A percentile compares a stretch with the other conserved stretches of the same genome.
Evolutionary conservation across 352 stramenopile genomes (phyloP).

Genomic region (Phytopythium cucurbitacearum): DNA sequence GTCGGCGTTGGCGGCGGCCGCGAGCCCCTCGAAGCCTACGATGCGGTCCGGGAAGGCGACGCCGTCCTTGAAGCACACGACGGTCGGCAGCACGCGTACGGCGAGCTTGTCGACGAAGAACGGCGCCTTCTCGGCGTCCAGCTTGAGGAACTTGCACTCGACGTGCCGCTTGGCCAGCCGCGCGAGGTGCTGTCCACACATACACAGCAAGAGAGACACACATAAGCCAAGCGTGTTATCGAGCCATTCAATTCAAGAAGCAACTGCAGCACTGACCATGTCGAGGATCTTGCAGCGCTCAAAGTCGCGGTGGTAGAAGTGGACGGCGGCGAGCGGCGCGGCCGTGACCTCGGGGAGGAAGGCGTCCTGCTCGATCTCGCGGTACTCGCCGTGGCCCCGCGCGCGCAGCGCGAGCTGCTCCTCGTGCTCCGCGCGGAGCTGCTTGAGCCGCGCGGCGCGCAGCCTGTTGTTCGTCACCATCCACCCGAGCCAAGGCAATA

Average conservation of each 20-base stretch:
- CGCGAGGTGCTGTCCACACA: constrained; percentile 36
- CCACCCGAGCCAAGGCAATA: too few species aligned
- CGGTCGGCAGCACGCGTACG: constrained; percentile 91
- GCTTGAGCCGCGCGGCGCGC: constrained; percentile 69
- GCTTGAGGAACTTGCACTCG: constrained; percentile 94
- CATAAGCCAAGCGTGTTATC: background rate
- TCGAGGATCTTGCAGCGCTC: constrained; percentile 98
- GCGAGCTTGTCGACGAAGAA: constrained; percentile 94
- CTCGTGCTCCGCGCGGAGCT: constrained; percentile 59
- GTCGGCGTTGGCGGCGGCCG: constrained; percentile 68
- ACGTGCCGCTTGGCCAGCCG: constrained; percentile 62
- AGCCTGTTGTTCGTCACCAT: constrained; percentile 31
- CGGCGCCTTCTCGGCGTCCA: constrained; percentile 93
- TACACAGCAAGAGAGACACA: background rate
- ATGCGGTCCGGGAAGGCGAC: constrained; percentile 89
- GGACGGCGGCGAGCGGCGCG: constrained; percentile 81
- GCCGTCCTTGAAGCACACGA: constrained; percentile 92
- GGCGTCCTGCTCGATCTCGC: constrained; percentile 94
- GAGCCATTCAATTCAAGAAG: background rate
- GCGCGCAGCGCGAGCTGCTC: constrained; percentile 56
- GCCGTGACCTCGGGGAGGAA: constrained; percentile 93
- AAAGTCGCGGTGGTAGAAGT: constrained; percentile 98
- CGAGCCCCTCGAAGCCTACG: constrained; percentile 92
- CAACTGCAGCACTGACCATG: constrained; percentile 30
- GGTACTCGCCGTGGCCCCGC: constrained; percentile 78